phyloP scores from a whole-genome alignment of 2,329 filamentous ascomycete species.

The Colletotrichum salicis region DNA sequence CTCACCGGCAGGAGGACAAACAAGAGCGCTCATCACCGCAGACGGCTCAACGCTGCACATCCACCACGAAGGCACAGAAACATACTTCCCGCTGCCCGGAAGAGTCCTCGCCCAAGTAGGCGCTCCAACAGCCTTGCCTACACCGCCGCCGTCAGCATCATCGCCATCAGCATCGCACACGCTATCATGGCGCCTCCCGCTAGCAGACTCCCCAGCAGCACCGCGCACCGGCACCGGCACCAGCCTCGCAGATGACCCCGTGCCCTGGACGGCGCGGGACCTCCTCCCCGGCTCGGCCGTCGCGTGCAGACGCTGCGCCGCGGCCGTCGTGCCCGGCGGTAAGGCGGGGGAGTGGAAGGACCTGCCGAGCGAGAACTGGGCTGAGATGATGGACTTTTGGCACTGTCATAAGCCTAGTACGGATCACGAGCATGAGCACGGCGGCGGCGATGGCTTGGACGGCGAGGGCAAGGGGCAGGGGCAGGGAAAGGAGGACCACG shows the following conservation, averaged over 20 bases:
- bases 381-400: slow-evolving; percentile 99
- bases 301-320: slow-evolving; percentile 53
- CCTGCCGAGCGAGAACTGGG: slow-evolving; percentile 95
- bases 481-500: slow-evolving; percentile 44
- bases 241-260: slow-evolving; percentile 43
- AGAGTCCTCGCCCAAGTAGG: slow-evolving; percentile 44
- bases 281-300: slow-evolving; percentile 55
- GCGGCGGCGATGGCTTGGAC: no score
- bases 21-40: slow-evolving; percentile 54
- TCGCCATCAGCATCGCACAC: slow-evolving; percentile 34
- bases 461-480: neutral
- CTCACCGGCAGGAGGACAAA: slow-evolving; percentile 54
- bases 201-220: slow-evolving; percentile 39
- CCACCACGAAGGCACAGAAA: slow-evolving; percentile 53
- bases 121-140: slow-evolving; percentile 46
- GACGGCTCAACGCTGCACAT: slow-evolving; percentile 59
- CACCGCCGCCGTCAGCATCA: slow-evolving; percentile 49
- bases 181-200: slow-evolving; percentile 66
- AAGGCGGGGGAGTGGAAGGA: slow-evolving; percentile 80
- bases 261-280: slow-evolving; percentile 68
- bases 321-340: slow-evolving; percentile 50
- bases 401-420: slow-evolving; percentile 92
- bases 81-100: slow-evolving; percentile 55
- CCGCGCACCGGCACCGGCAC: slow-evolving; percentile 15
- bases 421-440: slow-evolving; percentile 53